Evolutionary conservation across 768 basidiomycete species (phyloP).

Genomic region (Boletus huronensis): DNA sequence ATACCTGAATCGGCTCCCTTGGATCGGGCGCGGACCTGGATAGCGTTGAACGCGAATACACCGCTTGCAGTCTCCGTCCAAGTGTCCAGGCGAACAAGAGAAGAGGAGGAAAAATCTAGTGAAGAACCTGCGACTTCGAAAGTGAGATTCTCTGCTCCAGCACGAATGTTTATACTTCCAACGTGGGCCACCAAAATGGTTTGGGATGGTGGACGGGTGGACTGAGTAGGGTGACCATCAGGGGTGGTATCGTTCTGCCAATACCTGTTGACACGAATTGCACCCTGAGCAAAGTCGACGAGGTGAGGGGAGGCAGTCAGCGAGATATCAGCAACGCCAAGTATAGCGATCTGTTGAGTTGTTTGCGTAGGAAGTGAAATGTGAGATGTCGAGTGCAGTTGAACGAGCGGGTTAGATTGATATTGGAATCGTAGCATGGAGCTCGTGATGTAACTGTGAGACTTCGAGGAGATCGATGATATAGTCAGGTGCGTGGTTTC

Average conservation of each 20-base stretch:
- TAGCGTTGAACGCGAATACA: slow-evolving; percentile 45
- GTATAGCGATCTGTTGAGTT: slow-evolving; percentile 23
- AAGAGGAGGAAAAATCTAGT: slow-evolving; percentile 22
- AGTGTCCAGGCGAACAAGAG: slow-evolving; percentile 10
- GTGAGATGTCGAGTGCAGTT: slow-evolving; percentile 13
- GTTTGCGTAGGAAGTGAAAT: slow-evolving; percentile 10
- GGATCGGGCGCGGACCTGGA: slow-evolving; percentile 59
- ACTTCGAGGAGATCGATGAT: slow-evolving; percentile 17
- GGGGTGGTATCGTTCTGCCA: slow-evolving; percentile 4
- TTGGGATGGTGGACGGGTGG: slow-evolving; percentile 14
- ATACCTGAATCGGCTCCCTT: slow-evolving; percentile 35
- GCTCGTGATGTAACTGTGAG: slow-evolving; percentile 23
- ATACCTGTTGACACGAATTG: slow-evolving; percentile 49
- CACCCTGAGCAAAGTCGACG: slow-evolving; percentile 54
- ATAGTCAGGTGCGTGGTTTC: slow-evolving; percentile 19
- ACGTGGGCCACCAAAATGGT: slow-evolving; percentile 42
- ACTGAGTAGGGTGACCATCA: slow-evolving; percentile 1
- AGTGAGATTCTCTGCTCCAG: slow-evolving; percentile 66
- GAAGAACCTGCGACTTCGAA: slow-evolving; percentile 53
- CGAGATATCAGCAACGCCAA: slow-evolving; percentile 40
- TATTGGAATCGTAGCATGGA: slow-evolving; percentile 27
- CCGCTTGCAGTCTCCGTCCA: slow-evolving; percentile 44
- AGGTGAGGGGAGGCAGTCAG: slow-evolving; percentile 53
- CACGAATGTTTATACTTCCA: slow-evolving; percentile 48
- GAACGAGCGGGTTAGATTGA: slow-evolving; percentile 11